These are phyloP conservation scores for Amanita subjunquillea DNA, from an alignment of 768 basidiomycete species.

Conservation along the genomic window DNA sequence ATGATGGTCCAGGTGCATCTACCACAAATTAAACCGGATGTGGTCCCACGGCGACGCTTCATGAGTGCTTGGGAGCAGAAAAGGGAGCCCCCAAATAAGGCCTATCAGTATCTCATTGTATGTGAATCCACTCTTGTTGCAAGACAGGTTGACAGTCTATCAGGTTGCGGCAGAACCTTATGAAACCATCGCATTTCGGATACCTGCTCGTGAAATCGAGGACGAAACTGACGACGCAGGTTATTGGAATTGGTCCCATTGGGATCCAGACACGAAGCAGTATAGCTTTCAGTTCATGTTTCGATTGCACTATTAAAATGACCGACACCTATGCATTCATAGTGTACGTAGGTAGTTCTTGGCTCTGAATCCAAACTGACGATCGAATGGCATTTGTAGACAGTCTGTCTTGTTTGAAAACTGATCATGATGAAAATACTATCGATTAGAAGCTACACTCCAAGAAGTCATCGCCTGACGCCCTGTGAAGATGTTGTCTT, in stretches of 20 bases:
- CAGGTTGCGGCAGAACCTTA: conserved; percentile 99
- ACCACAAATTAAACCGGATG: conserved; percentile 84
- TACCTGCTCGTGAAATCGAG: conserved; percentile 95
- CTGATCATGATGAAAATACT: background rate
- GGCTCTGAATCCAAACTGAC: background rate
- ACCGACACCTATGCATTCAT: background rate
- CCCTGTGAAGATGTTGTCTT: conserved; percentile 5
- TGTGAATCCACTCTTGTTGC: conserved; percentile 21
- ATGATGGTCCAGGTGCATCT: conserved; percentile 97
- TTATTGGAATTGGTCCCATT: conserved; percentile 97
- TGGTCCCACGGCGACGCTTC: conserved; percentile 79
- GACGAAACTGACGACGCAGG: conserved; percentile 86
- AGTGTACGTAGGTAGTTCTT: background rate
- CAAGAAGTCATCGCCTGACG: conserved; percentile 16
- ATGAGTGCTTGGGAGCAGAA: conserved; percentile 99
- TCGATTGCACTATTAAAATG: conserved; percentile 38
- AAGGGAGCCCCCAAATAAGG: conserved; percentile 88
- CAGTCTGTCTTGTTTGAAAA: no score
- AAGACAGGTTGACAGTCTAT: conserved; percentile 15
- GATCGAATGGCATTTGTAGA: no score
- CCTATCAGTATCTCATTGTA: conserved; percentile 96
- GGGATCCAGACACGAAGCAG: conserved; percentile 99
- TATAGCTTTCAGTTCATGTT: conserved; percentile 99
- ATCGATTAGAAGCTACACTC: conserved; percentile 13
- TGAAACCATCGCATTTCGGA: conserved; percentile 98